A percentile compares a stretch with the other conserved stretches of the same genome.
Evolutionary conservation across 2,329 filamentous ascomycete genomes (phyloP).

Genomic region (Fusarium agapanthi): DNA sequence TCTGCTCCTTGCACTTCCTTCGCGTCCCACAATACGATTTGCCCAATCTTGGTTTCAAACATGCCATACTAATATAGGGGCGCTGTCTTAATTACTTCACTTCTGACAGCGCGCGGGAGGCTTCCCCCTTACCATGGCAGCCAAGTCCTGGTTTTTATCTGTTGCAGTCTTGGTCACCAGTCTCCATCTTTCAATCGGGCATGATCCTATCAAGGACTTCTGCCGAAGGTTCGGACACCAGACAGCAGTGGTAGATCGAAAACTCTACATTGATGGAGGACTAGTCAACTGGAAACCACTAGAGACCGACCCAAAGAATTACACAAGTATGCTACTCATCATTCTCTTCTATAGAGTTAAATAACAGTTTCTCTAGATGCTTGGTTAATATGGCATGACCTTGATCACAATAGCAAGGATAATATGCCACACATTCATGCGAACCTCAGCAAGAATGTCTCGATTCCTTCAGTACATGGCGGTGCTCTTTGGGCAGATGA

Average conservation of each 20-base stretch:
- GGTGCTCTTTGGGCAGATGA: neutral
- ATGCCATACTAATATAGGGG: neutral
- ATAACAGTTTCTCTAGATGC: neutral
- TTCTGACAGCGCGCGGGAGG: no score
- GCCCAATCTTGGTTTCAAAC: rapidly evolving
- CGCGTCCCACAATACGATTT: no score
- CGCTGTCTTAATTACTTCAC: no score
- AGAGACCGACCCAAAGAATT: neutral
- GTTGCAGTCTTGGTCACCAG: neutral
- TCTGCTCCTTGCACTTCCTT: no score
- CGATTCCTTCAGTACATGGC: neutral
- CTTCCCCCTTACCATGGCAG: neutral
- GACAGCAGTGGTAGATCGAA: neutral
- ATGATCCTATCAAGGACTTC: neutral
- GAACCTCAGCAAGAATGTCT: conserved; percentile 1
- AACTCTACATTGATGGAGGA: neutral
- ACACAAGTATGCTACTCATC: neutral
- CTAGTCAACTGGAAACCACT: neutral
- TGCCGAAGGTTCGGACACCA: neutral
- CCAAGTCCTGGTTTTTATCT: neutral
- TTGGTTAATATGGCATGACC: neutral
- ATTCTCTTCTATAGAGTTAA: rapidly evolving
- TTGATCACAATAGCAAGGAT: conserved; percentile 1
- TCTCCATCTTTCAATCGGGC: neutral
- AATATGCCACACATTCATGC: neutral